A percentile compares a stretch with the other conserved stretches of the same genome.
Evolutionary conservation across 148 eudicot genomes (phyloP).

Genomic region (Diospyros lotus): DNA sequence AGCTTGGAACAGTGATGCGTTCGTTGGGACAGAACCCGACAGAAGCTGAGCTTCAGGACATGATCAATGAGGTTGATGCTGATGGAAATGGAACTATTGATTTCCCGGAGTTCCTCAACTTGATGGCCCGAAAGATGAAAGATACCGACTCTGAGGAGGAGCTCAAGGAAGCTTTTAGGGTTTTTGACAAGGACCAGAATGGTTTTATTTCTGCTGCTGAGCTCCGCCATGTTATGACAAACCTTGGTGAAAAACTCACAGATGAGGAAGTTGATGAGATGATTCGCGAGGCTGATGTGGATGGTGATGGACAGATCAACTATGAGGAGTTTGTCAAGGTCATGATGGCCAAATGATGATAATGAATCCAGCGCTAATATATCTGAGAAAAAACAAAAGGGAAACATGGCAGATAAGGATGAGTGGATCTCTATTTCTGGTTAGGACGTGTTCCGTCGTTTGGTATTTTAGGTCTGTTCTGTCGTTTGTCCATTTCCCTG

Average conservation of each 20-base stretch:
- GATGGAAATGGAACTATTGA: conserved; percentile 47
- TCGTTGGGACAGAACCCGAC: conserved; percentile 44
- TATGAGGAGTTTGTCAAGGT: conserved; percentile 48
- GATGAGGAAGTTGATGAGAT: conserved; percentile 45
- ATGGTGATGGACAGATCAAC: conserved; percentile 48
- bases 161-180: conserved; percentile 44
- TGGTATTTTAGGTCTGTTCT: conserved; percentile 3
- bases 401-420: conserved; percentile 17
- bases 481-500: conserved; percentile 14
- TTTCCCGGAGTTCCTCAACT: conserved; percentile 41
- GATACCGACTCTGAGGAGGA: conserved; percentile 43
- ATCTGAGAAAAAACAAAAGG: background rate
- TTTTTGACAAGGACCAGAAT: conserved; percentile 40
- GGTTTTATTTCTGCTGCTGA: conserved; percentile 45
- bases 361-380: conserved; percentile 6
- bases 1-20: conserved; percentile 47
- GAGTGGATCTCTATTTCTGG: conserved; percentile 17
- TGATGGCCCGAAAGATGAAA: conserved; percentile 45
- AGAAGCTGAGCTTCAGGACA: conserved; percentile 42
- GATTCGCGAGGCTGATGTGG: conserved; percentile 46
- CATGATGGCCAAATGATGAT: conserved; percentile 47
- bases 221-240: conserved; percentile 46
- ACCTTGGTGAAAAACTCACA: conserved; percentile 41
- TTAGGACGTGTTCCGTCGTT: conserved; percentile 12
- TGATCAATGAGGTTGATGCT: conserved; percentile 45